A percentile compares a stretch with the other conserved stretches of the same genome.
Evolutionary conservation across 805 yeast species (phyloP).

Genomic region (Starmera quercuum): DNA sequence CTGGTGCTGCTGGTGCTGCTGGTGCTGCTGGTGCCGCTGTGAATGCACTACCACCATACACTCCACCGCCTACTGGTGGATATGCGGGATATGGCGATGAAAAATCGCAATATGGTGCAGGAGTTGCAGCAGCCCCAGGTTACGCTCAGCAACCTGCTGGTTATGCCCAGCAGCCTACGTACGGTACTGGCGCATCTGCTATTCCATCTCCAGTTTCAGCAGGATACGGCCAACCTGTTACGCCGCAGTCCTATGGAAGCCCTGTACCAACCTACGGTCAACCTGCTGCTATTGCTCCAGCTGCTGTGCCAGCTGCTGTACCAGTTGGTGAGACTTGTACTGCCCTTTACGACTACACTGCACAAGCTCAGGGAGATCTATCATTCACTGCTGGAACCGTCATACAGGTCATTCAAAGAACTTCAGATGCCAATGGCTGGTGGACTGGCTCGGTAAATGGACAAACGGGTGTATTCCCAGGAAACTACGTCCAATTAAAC

Average conservation of each 20-base stretch:
- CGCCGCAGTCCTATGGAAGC: conserved; percentile 19
- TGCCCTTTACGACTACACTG: conserved; percentile 84
- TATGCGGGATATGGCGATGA: conserved; percentile 27
- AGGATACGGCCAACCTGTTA: conserved; percentile 19
- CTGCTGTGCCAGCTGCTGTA: conserved; percentile 24
- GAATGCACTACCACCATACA: conserved; percentile 27
- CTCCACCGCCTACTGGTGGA: conserved; percentile 24
- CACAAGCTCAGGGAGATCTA: conserved; percentile 91
- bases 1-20: conserved; percentile 24
- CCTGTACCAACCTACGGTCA: conserved; percentile 25
- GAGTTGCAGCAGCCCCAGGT: conserved; percentile 10
- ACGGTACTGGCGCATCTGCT: conserved; percentile 12
- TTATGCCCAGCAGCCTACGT: conserved; percentile 17
- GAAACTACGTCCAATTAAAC: conserved; percentile 83
- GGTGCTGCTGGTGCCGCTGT: conserved; percentile 3
- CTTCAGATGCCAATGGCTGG: conserved; percentile 89
- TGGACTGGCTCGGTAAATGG: conserved; percentile 93
- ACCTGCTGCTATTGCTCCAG: conserved; percentile 26
- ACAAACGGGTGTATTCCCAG: conserved; percentile 88
- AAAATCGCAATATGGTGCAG: conserved; percentile 26
- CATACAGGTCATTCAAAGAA: conserved; percentile 75
- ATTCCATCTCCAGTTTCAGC: conserved; percentile 19
- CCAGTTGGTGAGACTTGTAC: conserved; percentile 60
- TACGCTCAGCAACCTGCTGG: conserved; percentile 14
- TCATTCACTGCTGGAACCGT: conserved; percentile 81